Base-by-base conservation (phyloP, 257 asterid genomes). In the Fraxinus americana region DNA sequence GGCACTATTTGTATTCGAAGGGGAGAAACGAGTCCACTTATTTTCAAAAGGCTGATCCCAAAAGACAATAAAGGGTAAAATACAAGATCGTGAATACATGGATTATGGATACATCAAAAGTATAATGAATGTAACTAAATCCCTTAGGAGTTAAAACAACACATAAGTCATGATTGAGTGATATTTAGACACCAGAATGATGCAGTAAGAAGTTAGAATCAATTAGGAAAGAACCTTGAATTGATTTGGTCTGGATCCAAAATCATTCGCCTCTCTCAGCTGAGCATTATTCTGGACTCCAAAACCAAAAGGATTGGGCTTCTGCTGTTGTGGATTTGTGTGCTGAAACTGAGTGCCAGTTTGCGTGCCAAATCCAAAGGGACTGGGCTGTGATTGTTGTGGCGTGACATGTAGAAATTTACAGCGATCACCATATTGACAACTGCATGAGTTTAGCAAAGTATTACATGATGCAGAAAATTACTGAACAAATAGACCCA, bases 301-400 rank as follows among this genome's bases (percentile, higher is more conserved):
- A 82, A 94, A 90, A 54, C 97, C 95, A 80, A 89, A 92, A 77
- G 97, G 99, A 82, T 92, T 94, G 71, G 92, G 72, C 75, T 34
- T 45, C 79, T 87, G 92, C 71, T 83, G 91, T 39, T 87, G 92
- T 50, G 82, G 80, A 86, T 88, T 89, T 38, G 87, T 27, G 39
- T 27, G 85, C 84, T 89, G 94, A 83, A 76, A 74, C 63, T 84
- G 85, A 75, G 71, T 67, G 81, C 91, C 79, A 73, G 70, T 78
- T 82, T 90, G 99, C 52, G 27, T 38, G 38, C 96, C 99, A 73
- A 90, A 89, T 67, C 97, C 99, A 79, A 88, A 91, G 27, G 94
- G 83, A 77, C 87, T 94, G 70, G 86, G 76, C 41, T 86, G 92
- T 39, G 90, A 75, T 70, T 86, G 91, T 75, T 89, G 94, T 17